Evolutionary conservation across 805 yeast genomes (phyloP), one percentile per base, ranked within the genome.

Genomic region (Candida ficus): DNA sequence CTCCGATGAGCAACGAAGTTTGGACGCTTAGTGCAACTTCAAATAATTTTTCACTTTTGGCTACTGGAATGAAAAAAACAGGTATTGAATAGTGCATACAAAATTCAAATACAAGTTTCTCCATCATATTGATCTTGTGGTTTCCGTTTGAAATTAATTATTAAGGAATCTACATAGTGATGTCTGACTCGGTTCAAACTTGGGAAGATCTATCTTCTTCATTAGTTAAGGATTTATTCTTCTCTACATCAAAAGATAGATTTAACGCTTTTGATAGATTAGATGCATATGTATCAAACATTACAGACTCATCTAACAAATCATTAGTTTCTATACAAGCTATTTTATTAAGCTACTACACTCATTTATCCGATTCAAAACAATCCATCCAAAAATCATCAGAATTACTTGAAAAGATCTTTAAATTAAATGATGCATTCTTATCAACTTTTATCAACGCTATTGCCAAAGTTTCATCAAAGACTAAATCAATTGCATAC

Each of bases 401-500:
- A 2, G 33, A 38, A 4, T 36, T 53, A 16, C 44, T 56, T 20
- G 20, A 41, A 21, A 39, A 41, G 31, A 45, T 47, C 13, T 48
- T 56, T 10, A 16, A 31, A 14, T 21, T 35, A 13, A 46, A 44
- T n/a, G 14, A 27, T 8, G 33, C 39, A 7, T 37, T 36, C n/a
- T 10, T 44, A n/a, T 19, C 31, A 12, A 34, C 39, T 9, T 46
- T 48, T 21, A 31, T 46, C 7, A 49, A 44, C 13, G 61, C 53
- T 9, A 50, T 65, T 29, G 50, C 56, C 17, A 52, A 54, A 35
- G 52, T 67, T 7, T 60, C 70, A 4, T 28, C 56, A 7, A 52
- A 57, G 33, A 33, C 43, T 19, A 53, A 38, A 22, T 50, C 69
- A n/a, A 65, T 72, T 43, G 83, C 91, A 1, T 56, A 72, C 5